Percentiles rank a stretch among this genome's conserved stretches.
phyloP scores from a whole-genome alignment of 1,284 basidiomycete genomes.

The Violaceomyces palustris region DNA sequence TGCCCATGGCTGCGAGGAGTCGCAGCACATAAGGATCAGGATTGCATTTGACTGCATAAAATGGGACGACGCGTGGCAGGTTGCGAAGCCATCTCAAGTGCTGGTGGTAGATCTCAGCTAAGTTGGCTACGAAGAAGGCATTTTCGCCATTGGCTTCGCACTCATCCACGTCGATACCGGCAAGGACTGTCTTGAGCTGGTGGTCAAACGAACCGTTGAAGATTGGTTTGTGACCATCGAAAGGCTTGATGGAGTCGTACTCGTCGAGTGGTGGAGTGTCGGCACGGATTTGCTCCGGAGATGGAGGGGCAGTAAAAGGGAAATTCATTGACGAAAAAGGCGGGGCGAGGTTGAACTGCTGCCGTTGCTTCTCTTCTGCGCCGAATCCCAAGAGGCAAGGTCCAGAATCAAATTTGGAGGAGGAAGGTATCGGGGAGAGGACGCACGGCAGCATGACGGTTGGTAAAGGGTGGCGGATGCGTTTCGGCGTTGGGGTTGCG shows the following conservation, averaged over 20 bases:
- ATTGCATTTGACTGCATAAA: constrained; percentile 91
- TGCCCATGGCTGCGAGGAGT: constrained; percentile 79
- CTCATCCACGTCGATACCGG: constrained; percentile 51
- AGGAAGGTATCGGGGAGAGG: no score
- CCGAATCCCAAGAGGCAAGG: no score
- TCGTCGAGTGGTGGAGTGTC: constrained; percentile 30
- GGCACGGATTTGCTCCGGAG: constrained; percentile 25
- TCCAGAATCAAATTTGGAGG: no score
- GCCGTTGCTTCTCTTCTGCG: no score
- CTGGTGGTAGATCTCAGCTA: constrained; percentile 80
- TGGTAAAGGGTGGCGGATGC: no score
- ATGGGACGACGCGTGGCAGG: constrained; percentile 75
- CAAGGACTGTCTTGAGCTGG: constrained; percentile 38
- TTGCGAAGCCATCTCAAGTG: constrained; percentile 76
- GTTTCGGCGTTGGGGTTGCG: no score
- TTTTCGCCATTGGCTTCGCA: constrained; percentile 70
- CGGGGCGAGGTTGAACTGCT: no score
- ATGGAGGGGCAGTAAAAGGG: constrained; percentile 19
- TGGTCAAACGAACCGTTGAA: constrained; percentile 35
- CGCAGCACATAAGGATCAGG: constrained; percentile 90
- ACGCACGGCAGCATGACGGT: no score
- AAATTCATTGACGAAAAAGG: constrained; percentile 18
- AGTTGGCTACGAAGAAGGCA: constrained; percentile 93
- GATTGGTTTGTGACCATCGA: constrained; percentile 31
- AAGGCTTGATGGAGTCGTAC: constrained; percentile 23